A percentile compares a stretch with the other conserved stretches of the same genome.
Conservation (phyloP, 2,329 filamentous ascomycete genomes). For the Colletotrichum zoysiae region DNA sequence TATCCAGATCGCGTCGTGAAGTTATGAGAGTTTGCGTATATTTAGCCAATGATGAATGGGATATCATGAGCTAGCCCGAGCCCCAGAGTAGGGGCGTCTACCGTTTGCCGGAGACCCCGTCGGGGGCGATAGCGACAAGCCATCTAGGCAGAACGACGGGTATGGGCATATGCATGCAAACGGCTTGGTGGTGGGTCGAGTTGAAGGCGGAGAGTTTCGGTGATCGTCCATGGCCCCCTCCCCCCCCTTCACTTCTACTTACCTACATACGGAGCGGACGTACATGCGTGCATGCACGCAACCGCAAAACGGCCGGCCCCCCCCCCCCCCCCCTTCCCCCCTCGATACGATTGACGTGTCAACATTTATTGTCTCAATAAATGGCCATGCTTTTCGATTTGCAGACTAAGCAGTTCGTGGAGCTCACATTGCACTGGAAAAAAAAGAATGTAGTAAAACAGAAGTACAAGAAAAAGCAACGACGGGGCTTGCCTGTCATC, state of each 20-base stretch:
- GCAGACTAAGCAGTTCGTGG: neutral
- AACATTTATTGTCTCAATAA: neutral
- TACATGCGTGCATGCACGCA: conserved; percentile 11
- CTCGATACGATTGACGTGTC: conserved; percentile 3
- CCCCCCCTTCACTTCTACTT: neutral
- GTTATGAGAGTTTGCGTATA: conserved; percentile 20
- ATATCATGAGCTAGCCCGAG: neutral
- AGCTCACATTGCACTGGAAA: neutral
- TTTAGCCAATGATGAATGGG: neutral
- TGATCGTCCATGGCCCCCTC: conserved; percentile 3
- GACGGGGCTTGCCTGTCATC: neutral
- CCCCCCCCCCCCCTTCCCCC: neutral
- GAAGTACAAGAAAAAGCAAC: neutral
- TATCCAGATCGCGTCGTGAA: conserved; percentile 28
- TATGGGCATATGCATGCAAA: neutral
- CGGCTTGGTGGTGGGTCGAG: neutral
- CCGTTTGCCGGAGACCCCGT: neutral
- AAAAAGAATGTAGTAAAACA: neutral
- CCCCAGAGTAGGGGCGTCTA: conserved; percentile 26
- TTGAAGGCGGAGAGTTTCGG: neutral
- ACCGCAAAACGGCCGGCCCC: conserved; percentile 19
- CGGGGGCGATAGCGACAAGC: neutral
- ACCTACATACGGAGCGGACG: neutral
- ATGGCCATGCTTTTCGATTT: neutral
- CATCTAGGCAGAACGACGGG: neutral